These are phyloP conservation scores for Hibiscus mutabilis DNA, from an alignment of 345 rosid species.

Conservation along the genomic window DNA sequence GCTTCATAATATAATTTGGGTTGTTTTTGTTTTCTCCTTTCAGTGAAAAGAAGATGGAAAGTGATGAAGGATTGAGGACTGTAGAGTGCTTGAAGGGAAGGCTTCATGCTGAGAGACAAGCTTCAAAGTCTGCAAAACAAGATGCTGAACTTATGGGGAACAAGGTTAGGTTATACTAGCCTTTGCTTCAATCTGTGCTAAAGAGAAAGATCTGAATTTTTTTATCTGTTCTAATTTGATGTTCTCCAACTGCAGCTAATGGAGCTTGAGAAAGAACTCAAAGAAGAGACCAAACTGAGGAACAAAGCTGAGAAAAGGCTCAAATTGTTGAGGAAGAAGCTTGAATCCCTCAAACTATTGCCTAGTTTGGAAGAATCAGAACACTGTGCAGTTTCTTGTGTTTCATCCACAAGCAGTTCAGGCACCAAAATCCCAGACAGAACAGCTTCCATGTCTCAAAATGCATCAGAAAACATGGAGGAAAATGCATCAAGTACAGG, in stretches of 20 bases:
- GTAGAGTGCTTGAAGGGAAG: conserved; percentile 78
- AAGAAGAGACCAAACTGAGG: conserved; percentile 57
- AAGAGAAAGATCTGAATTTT: neutral
- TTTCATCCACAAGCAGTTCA: conserved; percentile 34
- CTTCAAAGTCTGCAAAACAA: conserved; percentile 64
- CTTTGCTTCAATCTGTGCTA: neutral
- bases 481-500: too few relatives aligned
- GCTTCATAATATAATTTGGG: conserved; percentile 20
- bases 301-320: conserved; percentile 68
- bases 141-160: conserved; percentile 51
- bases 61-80: conserved; percentile 39
- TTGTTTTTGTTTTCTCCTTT: conserved; percentile 2
- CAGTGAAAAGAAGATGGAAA: conserved; percentile 35
- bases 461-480: too few relatives aligned
- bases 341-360: conserved; percentile 37
- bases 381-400: conserved; percentile 31
- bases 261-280: conserved; percentile 53
- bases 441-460: conserved; percentile 25
- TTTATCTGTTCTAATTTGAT: neutral
- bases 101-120: conserved; percentile 79
- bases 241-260: conserved; percentile 34
- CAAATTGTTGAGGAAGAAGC: conserved; percentile 48
- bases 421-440: conserved; percentile 26
- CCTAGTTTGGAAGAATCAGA: conserved; percentile 30
- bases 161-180: conserved; percentile 34